Percentiles rank a stretch among this genome's conserved stretches.
Conservation (phyloP, 257 asterid genomes). For the Asclepias syriaca region DNA sequence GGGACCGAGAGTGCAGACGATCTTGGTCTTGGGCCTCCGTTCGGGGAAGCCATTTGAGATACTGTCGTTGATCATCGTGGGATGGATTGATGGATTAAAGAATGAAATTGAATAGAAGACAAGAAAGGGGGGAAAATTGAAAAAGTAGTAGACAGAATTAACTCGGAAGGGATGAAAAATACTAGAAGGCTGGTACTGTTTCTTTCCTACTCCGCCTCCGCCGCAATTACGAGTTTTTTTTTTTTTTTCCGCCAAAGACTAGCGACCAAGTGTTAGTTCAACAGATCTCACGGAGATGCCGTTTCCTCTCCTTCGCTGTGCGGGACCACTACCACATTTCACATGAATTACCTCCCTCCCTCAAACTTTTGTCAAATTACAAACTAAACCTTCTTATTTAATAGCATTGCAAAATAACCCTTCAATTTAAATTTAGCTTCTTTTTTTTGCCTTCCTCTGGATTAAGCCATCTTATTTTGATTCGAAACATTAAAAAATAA, state of each 20-base stretch:
- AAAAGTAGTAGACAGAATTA: too few relatives aligned
- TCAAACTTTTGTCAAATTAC: too few relatives aligned
- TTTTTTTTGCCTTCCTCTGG: too few relatives aligned
- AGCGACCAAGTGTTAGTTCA: not conserved
- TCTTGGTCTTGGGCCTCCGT: constrained; percentile 34
- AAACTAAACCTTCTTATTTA: too few relatives aligned
- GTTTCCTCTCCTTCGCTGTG: not conserved
- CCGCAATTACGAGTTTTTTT: not conserved
- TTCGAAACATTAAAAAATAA: too few relatives aligned
- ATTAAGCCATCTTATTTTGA: too few relatives aligned
- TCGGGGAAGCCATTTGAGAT: not conserved
- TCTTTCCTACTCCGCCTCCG: not conserved
- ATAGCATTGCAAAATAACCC: too few relatives aligned
- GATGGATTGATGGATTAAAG: not conserved
- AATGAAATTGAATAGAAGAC: not conserved
- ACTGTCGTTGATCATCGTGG: not conserved
- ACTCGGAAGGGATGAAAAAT: not conserved
- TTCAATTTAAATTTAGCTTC: too few relatives aligned
- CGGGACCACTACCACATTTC: too few relatives aligned
- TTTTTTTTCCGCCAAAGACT: not conserved
- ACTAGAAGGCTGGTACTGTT: not conserved
- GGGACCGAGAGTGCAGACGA: constrained; percentile 38
- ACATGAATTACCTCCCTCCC: too few relatives aligned
- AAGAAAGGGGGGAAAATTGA: not conserved
- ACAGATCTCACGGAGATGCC: not conserved